phyloP scores from a whole-genome alignment of 768 basidiomycete species.

The Russula olivacea region DNA sequence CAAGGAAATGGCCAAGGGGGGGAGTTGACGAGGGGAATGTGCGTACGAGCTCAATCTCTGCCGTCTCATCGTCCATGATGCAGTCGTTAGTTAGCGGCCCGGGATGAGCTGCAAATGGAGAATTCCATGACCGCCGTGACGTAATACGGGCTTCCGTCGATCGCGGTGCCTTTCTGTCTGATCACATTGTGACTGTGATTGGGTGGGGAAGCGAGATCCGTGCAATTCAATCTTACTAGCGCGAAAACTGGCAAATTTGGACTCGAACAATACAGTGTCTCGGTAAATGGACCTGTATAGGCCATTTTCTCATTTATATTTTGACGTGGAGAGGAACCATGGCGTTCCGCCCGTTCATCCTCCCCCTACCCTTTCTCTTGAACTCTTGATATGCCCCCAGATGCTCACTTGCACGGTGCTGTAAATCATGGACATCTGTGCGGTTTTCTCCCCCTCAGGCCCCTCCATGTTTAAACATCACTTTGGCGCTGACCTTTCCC shows the following conservation, averaged over 20 bases:
- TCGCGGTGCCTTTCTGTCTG: too few species aligned
- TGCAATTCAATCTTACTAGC: too few species aligned
- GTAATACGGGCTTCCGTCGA: too few species aligned
- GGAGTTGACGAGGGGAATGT: not conserved
- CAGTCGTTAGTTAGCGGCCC: slow-evolving; percentile 22
- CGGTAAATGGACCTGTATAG: too few species aligned
- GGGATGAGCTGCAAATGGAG: not conserved
- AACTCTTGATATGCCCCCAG: not conserved
- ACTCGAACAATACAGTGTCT: too few species aligned
- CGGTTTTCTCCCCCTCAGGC: not conserved
- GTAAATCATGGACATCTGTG: not conserved
- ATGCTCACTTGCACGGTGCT: not conserved
- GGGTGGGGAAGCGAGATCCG: too few species aligned
- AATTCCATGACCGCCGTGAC: not conserved
- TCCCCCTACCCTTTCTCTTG: not conserved
- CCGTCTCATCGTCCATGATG: slow-evolving; percentile 63
- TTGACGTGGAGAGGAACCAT: too few species aligned
- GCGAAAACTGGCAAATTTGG: too few species aligned
- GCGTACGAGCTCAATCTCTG: slow-evolving; percentile 51
- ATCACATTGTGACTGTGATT: too few species aligned
- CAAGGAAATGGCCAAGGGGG: not conserved
- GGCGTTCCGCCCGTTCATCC: not conserved
- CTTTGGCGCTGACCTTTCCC: not conserved
- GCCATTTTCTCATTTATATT: not conserved
- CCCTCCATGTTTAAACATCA: not conserved